Conservation (phyloP, 1,139 yeast species). For the Blastobotrys illinoisensis region DNA sequence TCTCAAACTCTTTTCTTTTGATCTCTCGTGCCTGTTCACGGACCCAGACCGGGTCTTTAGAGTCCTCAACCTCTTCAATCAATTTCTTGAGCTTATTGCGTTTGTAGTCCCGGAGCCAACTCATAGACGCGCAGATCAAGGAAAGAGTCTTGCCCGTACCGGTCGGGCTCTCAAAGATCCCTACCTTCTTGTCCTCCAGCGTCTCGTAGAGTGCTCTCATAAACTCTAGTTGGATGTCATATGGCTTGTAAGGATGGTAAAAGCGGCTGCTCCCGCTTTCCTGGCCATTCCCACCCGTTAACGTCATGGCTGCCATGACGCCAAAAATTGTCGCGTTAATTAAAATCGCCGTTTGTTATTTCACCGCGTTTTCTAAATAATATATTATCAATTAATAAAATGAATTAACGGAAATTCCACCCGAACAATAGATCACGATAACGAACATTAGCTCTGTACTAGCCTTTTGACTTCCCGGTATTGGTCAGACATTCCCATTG, state of each 20-base stretch:
- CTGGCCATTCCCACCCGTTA: background rate
- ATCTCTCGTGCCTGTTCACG: conserved; percentile 29
- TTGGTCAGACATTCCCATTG: background rate
- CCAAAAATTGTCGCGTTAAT: background rate
- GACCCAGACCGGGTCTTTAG: conserved; percentile 40
- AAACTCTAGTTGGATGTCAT: conserved; percentile 67
- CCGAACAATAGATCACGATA: no score
- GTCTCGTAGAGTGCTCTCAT: conserved; percentile 71
- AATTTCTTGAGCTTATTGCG: conserved; percentile 23
- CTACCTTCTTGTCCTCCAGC: conserved; percentile 58
- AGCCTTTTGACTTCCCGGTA: no score
- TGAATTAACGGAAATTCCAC: background rate
- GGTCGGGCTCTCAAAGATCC: conserved; percentile 89
- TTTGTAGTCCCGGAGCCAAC: conserved; percentile 73
- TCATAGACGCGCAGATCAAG: conserved; percentile 75
- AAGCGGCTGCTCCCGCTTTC: conserved; percentile 28
- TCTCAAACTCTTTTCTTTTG: conserved; percentile 29
- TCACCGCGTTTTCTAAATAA: background rate
- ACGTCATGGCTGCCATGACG: background rate
- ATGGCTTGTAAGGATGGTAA: conserved; percentile 78
- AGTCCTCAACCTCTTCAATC: conserved; percentile 38
- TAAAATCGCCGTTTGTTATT: background rate
- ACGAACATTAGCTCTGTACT: no score
- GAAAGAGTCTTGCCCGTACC: conserved; percentile 94
- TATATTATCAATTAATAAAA: no score